These are phyloP conservation scores for Aspergillus arachidicola DNA, from an alignment of 2,329 filamentous ascomycete genomes.

Conservation along the genomic window DNA sequence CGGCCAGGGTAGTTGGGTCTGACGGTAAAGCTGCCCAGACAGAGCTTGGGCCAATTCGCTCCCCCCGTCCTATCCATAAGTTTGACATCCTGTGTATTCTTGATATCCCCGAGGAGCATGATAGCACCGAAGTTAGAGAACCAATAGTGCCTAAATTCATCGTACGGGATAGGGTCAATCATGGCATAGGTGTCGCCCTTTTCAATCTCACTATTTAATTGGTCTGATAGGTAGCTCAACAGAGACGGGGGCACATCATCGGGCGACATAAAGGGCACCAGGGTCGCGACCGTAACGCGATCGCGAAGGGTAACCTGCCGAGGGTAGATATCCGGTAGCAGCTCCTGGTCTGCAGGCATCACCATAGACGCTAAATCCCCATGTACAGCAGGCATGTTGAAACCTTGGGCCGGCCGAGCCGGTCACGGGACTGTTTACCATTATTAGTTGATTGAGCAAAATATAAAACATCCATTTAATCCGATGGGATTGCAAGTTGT, in stretches of 20 bases:
- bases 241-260: slow-evolving; percentile 75
- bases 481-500: not conserved
- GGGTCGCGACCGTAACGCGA: slow-evolving; percentile 78
- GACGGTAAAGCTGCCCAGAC: slow-evolving; percentile 89
- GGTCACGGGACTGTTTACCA: slow-evolving; percentile 40
- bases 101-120: slow-evolving; percentile 79
- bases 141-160: slow-evolving; percentile 81
- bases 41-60: slow-evolving; percentile 77
- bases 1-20: slow-evolving; percentile 91
- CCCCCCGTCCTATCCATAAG: slow-evolving; percentile 56
- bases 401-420: slow-evolving; percentile 26
- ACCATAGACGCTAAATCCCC: slow-evolving; percentile 35
- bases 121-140: slow-evolving; percentile 87
- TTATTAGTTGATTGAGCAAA: slow-evolving; percentile 30
- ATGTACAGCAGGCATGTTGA: slow-evolving; percentile 40
- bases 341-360: slow-evolving; percentile 43
- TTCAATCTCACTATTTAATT: slow-evolving; percentile 88
- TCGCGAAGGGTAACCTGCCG: slow-evolving; percentile 82
- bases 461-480: not conserved
- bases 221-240: slow-evolving; percentile 75
- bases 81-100: slow-evolving; percentile 58
- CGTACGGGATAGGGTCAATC: slow-evolving; percentile 73
- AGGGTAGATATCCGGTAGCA: slow-evolving; percentile 70
- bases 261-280: slow-evolving; percentile 79
- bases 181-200: slow-evolving; percentile 92